phyloP scores from a whole-genome alignment of 2,329 filamentous ascomycete species.

The Cordyceps cateniannulata region DNA sequence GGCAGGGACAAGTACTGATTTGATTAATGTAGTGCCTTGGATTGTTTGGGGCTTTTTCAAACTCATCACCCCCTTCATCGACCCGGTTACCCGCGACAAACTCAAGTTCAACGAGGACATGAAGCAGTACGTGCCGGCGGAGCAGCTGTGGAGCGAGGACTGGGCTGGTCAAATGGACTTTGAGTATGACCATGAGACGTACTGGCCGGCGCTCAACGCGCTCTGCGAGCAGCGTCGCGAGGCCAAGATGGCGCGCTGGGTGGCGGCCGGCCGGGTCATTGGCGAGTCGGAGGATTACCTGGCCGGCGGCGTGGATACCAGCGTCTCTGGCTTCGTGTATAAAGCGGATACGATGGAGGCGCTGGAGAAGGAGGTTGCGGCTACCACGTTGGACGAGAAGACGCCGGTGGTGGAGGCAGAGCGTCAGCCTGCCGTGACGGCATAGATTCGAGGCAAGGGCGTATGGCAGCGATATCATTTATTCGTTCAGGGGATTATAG shows the following conservation, averaged over 20 bases:
- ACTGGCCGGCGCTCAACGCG: conserved; percentile 81
- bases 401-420: conserved; percentile 20
- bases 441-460: background rate
- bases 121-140: conserved; percentile 68
- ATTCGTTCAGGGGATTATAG: too few species aligned
- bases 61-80: conserved; percentile 91
- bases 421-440: conserved; percentile 18
- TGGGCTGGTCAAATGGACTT: conserved; percentile 76
- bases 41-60: conserved; percentile 93
- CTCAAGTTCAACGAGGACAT: conserved; percentile 97
- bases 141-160: conserved; percentile 75
- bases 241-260: conserved; percentile 65
- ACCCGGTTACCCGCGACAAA: conserved; percentile 87
- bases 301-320: conserved; percentile 48
- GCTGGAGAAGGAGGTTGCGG: conserved; percentile 12
- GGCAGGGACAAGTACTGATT: background rate
- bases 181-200: conserved; percentile 79
- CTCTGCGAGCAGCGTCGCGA: conserved; percentile 61
- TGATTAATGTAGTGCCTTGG: conserved; percentile 73
- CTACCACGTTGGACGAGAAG: conserved; percentile 9
- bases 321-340: conserved; percentile 28
- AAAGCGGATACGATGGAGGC: background rate
- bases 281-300: conserved; percentile 86
- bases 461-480: too few species aligned
- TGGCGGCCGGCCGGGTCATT: conserved; percentile 68